Conservation (phyloP, 2,329 filamentous ascomycete species). For the Fusarium sp. region DNA sequence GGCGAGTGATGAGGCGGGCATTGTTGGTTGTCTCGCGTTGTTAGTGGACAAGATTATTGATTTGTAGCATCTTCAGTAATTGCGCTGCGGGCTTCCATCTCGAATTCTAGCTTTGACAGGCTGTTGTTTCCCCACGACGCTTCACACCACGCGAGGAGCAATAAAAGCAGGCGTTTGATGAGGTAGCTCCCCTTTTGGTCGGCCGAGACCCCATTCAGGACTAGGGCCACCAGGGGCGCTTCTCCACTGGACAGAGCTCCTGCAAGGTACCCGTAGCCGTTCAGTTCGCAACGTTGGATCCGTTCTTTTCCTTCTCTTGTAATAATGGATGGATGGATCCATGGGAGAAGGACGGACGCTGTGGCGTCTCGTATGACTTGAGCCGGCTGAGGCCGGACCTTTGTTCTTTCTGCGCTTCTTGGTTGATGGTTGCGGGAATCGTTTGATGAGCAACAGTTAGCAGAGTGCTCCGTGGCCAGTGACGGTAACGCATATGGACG, state of each 20-base stretch:
- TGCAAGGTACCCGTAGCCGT: constrained; percentile 42
- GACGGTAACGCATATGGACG: constrained; percentile 9
- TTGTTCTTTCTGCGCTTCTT: constrained; percentile 24
- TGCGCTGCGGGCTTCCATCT: constrained; percentile 15
- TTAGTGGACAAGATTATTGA: constrained; percentile 17
- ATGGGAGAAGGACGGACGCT: constrained; percentile 13
- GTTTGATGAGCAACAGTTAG: constrained; percentile 20
- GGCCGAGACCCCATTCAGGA: constrained; percentile 16
- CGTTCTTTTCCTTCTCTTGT: constrained; percentile 2
- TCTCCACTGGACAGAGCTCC: constrained; percentile 33
- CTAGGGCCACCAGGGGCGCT: constrained; percentile 21
- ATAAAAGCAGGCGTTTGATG: constrained; percentile 42
- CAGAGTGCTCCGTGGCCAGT: constrained; percentile 15
- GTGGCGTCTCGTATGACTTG: constrained; percentile 35
- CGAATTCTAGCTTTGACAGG: constrained; percentile 36
- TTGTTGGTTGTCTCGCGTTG: background rate
- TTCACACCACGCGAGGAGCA: constrained; percentile 29
- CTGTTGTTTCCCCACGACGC: constrained; percentile 25
- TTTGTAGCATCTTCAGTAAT: constrained; percentile 20
- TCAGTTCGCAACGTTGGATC: constrained; percentile 27
- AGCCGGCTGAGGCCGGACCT: constrained; percentile 21
- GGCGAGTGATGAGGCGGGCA: background rate
- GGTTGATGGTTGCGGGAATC: constrained; percentile 15
- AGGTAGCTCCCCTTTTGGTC: constrained; percentile 42
- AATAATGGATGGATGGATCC: background rate